Base-by-base conservation (phyloP, 169 alveolate species). In the Plasmodium fragile region DNA sequence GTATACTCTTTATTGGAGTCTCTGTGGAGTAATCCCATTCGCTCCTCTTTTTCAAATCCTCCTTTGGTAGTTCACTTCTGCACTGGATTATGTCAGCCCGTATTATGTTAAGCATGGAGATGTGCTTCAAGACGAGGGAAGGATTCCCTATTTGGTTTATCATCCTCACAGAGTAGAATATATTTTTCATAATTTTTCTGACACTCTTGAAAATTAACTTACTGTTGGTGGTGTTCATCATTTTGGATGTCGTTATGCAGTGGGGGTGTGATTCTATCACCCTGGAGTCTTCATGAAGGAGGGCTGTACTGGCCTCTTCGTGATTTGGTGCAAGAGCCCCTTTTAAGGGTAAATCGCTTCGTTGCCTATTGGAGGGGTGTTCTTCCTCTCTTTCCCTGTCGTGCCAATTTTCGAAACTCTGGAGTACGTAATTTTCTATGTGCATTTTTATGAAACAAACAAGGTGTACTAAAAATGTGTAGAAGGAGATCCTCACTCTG, bases 171-270 rank as follows among this genome's bases (percentile, higher is more conserved):
- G 75, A 73, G 43, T 13, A 72, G 49, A 85, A 85, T 2, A 85
- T 69, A 52, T 77, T 85, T 55, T 85, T 85, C 93, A 85, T 85
- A 25, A 85, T 85, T 73, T 75, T 85, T 73, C 80, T 73, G 18
- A 85, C 85, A 13, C 16, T 53, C 8, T 75, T 52, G 79, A 85
- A 85, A 65, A 85, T 73, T 6, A 85, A 8, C 79, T 53, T 85
- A 75, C 82, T 85, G 28, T 73, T 65, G 30, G 36, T 28, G 28
- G 41, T 13, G 18, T 1, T 49, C 22, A 49, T 18, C 0, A 49
- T 49, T 49, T 1, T 49, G 36, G 13, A 25, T 22, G 75, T 22
- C 41, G 34, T 65, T 65, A 16, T 25, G 36, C n/a, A 65, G 16
- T 25, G 30, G 39, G 75, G 75, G 18, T 65, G 3, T 1, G 30